phyloP scores from a whole-genome alignment of 805 yeast species.

The Myxozyma melibiosi region DNA sequence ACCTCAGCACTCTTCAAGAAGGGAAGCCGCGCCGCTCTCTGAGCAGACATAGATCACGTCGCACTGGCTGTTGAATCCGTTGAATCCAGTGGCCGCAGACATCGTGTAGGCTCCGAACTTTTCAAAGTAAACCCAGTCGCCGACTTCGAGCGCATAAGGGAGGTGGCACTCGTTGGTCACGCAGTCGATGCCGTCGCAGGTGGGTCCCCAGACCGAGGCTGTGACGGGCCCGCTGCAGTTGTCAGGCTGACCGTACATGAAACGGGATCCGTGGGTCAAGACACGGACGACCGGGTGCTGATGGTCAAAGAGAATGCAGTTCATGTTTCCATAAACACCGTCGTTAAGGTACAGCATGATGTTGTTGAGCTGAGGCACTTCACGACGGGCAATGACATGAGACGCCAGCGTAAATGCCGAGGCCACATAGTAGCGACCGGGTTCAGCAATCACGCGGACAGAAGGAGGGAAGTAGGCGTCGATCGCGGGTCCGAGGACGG shows the following conservation, averaged over 20 bases:
- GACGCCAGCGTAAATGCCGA: constrained; percentile 82
- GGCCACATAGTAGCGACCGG: constrained; percentile 89
- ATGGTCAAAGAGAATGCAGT: constrained; percentile 91
- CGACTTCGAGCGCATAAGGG: constrained; percentile 66
- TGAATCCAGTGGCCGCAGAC: constrained; percentile 89
- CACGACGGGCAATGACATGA: constrained; percentile 83
- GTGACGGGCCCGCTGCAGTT: constrained; percentile 35
- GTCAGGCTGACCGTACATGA: constrained; percentile 38
- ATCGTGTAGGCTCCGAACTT: constrained; percentile 89
- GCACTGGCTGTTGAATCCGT: constrained; percentile 71
- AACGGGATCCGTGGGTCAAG: constrained; percentile 56
- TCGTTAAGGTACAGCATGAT: constrained; percentile 88
- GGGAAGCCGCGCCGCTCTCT: constrained; percentile 34
- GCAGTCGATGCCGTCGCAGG: constrained; percentile 95
- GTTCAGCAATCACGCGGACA: constrained; percentile 78
- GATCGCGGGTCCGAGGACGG: constrained; percentile 58
- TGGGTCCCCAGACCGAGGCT: constrained; percentile 92
- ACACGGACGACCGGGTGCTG: constrained; percentile 74
- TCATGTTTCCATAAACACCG: constrained; percentile 94
- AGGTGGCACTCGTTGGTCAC: constrained; percentile 57
- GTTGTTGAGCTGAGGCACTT: constrained; percentile 43
- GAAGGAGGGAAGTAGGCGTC: constrained; percentile 60
- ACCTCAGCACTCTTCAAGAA: constrained; percentile 12
- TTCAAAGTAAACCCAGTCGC: constrained; percentile 90
- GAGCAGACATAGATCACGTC: constrained; percentile 66